Evolutionary conservation across 106 monocot genomes (phyloP), one percentile per base, ranked within the genome.

Genomic region (Amphibolis antarctica): DNA sequence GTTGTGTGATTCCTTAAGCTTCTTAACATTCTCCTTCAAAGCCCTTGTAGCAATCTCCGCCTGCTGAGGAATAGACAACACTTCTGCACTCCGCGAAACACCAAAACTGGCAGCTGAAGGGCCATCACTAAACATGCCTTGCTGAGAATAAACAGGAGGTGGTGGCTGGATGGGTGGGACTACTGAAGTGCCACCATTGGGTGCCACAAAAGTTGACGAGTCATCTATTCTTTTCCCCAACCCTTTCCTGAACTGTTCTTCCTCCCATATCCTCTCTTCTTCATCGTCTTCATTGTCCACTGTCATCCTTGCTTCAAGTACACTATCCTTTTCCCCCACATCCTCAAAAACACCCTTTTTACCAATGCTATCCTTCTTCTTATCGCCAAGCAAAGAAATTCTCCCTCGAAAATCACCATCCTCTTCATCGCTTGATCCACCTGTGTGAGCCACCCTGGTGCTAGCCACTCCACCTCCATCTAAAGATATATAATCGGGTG

Each of bases 241-340:
- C 17, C 82, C 96, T 65, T 96, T 96, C 65, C 89, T 75, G 47
- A 90, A 81, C 58, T 96, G 96, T 71, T 89, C 96, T 59, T 96
- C 96, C 66, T 90, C 96, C 96, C 96, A 96, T 67, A 74, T 89
- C 67, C 80, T 83, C 66, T 90, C 96, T 66, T 86, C 94, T 10
- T 94, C 94, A 15, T 83, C 88, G 6, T 94, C 93, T 9, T 89
- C 85, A 10, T 92, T 83, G 21, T 25, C 69, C 59, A 53, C 76
- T 4, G 72, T 64, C 45, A 66, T 62, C 52, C 29, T 57, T 22
- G 42, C 24, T 36, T 67, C 85, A 55, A 43, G 13, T 25, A 62
- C 57, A 27, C 44, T 10, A 30, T 44, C 67, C 73, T 49, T 77
- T 21, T 71, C 77, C 48, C 74, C 76, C 46, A 75, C 66, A 36